phyloP scores from a whole-genome alignment of 2,329 filamentous ascomycete species.

The Botrytis tulipae region DNA sequence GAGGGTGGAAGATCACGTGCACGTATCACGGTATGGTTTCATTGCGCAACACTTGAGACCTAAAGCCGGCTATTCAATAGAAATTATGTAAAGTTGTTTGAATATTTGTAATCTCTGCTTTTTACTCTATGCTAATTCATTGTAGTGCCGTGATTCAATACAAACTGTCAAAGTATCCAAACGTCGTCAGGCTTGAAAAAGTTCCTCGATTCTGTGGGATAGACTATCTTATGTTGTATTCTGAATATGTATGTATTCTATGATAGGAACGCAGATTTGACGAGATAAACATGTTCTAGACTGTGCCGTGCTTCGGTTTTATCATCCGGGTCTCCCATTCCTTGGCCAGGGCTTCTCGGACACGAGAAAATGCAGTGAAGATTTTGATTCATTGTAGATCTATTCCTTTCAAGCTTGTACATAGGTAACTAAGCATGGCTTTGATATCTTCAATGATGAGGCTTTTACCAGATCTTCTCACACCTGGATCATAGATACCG shows the following conservation, averaged over 20 bases:
- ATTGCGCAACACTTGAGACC: background rate
- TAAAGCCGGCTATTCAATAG: background rate
- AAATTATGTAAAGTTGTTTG: background rate
- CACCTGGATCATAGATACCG: background rate
- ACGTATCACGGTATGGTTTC: background rate
- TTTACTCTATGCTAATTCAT: rapidly evolving
- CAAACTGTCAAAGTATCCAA: background rate
- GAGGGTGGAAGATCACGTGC: background rate
- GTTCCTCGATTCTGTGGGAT: background rate
- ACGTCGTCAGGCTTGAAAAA: background rate
- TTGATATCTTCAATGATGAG: background rate
- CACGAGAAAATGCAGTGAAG: background rate
- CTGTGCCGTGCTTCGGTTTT: background rate
- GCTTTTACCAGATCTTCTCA: background rate
- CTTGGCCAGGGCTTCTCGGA: background rate
- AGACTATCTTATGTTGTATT: background rate
- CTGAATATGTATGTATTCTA: background rate
- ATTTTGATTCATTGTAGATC: background rate
- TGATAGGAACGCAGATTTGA: background rate
- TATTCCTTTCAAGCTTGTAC: background rate
- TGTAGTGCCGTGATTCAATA: background rate
- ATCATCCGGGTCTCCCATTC: background rate
- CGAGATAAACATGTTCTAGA: background rate
- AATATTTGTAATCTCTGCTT: rapidly evolving
- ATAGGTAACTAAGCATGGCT: background rate